Evolutionary conservation across 2,329 filamentous ascomycete genomes (phyloP).

Genomic region (Fusarium decemcellulare): DNA sequence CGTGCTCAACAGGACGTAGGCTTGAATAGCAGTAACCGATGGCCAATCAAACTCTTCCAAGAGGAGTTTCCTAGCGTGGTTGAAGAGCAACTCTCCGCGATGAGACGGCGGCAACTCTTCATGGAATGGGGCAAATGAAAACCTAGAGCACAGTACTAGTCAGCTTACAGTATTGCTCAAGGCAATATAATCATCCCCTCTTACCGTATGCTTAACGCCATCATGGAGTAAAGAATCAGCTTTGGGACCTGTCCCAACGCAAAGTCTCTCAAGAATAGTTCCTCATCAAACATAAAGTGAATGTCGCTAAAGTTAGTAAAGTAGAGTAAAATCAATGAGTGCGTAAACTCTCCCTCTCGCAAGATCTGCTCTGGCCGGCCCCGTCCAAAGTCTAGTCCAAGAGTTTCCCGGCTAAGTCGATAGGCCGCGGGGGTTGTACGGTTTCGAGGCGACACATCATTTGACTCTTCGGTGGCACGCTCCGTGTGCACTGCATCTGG

Average conservation of each 20-base stretch:
- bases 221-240: not conserved
- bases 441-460: too few species aligned
- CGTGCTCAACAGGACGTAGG: not conserved
- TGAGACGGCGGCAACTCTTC: not conserved
- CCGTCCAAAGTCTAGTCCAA: slow-evolving; percentile 11
- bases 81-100: not conserved
- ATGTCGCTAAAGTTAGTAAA: slow-evolving; percentile 28
- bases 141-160: too few species aligned
- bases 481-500: too few species aligned
- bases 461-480: too few species aligned
- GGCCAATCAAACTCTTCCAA: slow-evolving; percentile 2
- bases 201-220: slow-evolving; percentile 1
- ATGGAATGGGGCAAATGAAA: not conserved
- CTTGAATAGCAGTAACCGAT: not conserved
- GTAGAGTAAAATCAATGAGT: slow-evolving; percentile 20
- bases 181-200: too few species aligned
- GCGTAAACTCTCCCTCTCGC: slow-evolving; percentile 22
- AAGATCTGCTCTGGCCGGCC: slow-evolving; percentile 21
- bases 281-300: slow-evolving; percentile 27
- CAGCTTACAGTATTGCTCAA: too few species aligned
- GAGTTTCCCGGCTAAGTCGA: slow-evolving; percentile 14
- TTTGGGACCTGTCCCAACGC: slow-evolving; percentile 12
- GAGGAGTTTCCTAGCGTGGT: not conserved
- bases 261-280: slow-evolving; percentile 15
- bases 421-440: not conserved